Base-by-base conservation (phyloP, 2,329 filamentous ascomycete species). In the Stenocarpella maydis region DNA sequence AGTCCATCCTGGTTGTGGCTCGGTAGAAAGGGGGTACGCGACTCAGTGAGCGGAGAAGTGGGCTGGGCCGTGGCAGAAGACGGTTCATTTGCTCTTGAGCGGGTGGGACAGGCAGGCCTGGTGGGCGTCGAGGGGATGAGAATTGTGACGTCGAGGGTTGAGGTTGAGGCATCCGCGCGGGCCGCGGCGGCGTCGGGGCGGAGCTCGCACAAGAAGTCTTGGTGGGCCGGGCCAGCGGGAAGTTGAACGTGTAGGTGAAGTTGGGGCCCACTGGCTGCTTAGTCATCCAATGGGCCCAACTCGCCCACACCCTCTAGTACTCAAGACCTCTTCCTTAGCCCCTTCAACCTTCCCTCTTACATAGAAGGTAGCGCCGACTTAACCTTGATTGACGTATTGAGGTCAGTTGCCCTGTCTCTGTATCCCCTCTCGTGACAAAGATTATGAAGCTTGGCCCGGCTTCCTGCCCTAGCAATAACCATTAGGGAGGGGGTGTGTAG, bases 1-100 rank as follows among this genome's bases (percentile, higher is more conserved):
- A 88, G 73, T 85, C 81, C 78, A 82, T 82, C 21, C 9, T 69
- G 65, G 28, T 14, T 12, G 31, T 45, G 39, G 61, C 52, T 41
- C 34, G 49, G 53, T 52, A 50, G 52, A 14, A 39, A 14, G 17
- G 19, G 8, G n/a, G 37, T 19, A 43, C 31, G 28, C 45, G 61
- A 14, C 53, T 43, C 31, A 31, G 31, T 37, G 61, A 47, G 45
- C 47, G 58, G 34, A 65, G 12, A 4, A 54, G 55, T 28, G 47
- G 47, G n/a, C 24, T 28, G 34, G 41, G 5, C 12, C 58, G 26
- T 24, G 26, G 17, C 3, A 47, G 58, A 1, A 47, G 17, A 6
- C 26, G 41, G 26, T 37, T 61, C 58, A 61, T 47, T 47, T 61
- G 58, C 26, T 34, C 12, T 34, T n/a, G 21, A 10, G 54, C 3